Percentiles rank a stretch among this genome's conserved stretches.
phyloP scores from a whole-genome alignment of 306 rosid species.

The Carpinus fangiana region DNA sequence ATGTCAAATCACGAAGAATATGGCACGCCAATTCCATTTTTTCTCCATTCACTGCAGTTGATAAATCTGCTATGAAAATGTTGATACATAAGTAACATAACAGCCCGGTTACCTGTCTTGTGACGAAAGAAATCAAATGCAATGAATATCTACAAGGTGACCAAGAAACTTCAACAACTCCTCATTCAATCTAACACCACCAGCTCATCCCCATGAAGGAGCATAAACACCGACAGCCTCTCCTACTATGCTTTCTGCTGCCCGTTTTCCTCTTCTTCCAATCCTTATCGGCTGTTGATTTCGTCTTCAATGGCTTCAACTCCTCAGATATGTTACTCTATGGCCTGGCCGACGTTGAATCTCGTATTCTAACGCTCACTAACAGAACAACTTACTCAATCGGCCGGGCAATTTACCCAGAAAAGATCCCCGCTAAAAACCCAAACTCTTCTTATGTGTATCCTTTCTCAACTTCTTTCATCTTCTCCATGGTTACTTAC shows the following conservation, averaged over 20 bases:
- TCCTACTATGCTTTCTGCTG: constrained; percentile 25
- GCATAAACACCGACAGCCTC: constrained; percentile 18
- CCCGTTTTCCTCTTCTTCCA: constrained; percentile 17
- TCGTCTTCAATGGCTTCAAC: constrained; percentile 77
- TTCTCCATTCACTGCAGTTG: too few species aligned
- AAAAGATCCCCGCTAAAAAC: constrained; percentile 46
- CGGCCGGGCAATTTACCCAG: constrained; percentile 65
- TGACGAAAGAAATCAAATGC: background rate
- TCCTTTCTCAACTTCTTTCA: constrained; percentile 84
- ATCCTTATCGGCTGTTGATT: constrained; percentile 46
- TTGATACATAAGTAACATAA: background rate
- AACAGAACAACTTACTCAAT: constrained; percentile 51
- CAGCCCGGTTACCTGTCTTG: background rate
- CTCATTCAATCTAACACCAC: too few species aligned
- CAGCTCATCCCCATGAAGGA: constrained; percentile 25
- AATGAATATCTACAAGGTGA: background rate
- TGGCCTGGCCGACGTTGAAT: constrained; percentile 64
- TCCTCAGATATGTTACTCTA: constrained; percentile 50
- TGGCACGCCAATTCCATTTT: too few species aligned
- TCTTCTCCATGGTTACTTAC: constrained; percentile 68
- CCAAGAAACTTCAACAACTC: background rate
- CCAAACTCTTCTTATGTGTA: constrained; percentile 45
- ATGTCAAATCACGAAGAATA: too few species aligned
- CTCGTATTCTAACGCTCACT: constrained; percentile 61
- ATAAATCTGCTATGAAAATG: background rate